These are phyloP conservation scores for Yamadazyma paraphyllophila DNA, from an alignment of 805 yeast genomes.

Conservation along the genomic window DNA sequence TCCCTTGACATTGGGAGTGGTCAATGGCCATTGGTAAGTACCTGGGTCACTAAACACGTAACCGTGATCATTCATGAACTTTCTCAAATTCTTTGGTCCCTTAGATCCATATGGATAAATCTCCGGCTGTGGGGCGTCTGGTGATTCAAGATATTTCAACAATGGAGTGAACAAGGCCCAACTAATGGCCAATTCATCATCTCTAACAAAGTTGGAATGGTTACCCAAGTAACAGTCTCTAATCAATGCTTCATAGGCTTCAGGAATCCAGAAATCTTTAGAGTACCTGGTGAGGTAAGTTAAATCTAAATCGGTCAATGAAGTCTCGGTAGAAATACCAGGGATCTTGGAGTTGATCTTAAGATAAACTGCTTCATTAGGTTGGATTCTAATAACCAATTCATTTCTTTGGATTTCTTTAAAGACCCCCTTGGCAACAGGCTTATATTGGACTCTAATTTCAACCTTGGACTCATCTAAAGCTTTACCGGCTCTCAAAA, in stretches of 20 bases:
- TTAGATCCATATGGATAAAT: slow-evolving; percentile 86
- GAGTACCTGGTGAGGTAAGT: slow-evolving; percentile 77
- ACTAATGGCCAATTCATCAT: slow-evolving; percentile 91
- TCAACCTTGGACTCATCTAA: slow-evolving; percentile 92
- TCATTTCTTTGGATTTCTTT: slow-evolving; percentile 84
- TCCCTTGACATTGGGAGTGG: slow-evolving; percentile 45
- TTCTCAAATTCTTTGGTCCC: slow-evolving; percentile 70
- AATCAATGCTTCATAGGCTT: slow-evolving; percentile 94
- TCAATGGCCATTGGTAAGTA: slow-evolving; percentile 88
- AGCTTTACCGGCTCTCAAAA: slow-evolving; percentile 98
- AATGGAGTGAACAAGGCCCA: slow-evolving; percentile 95
- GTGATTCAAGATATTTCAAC: slow-evolving; percentile 72
- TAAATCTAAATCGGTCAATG: slow-evolving; percentile 86
- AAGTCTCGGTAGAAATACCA: slow-evolving; percentile 78
- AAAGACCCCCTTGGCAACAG: slow-evolving; percentile 81
- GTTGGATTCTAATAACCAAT: slow-evolving; percentile 91
- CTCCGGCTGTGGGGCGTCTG: slow-evolving; percentile 63
- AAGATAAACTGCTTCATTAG: slow-evolving; percentile 89
- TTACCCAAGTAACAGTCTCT: slow-evolving; percentile 88
- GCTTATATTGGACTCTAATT: slow-evolving; percentile 87
- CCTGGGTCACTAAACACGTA: slow-evolving; percentile 63
- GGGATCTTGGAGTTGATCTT: slow-evolving; percentile 93
- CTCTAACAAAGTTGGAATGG: slow-evolving; percentile 96
- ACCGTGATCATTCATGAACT: slow-evolving; percentile 67
- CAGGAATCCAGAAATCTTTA: slow-evolving; percentile 89